Percentiles rank a stretch among this genome's conserved stretches.
phyloP scores from a whole-genome alignment of 306 rosid species.

The Cucurbita argyrosperma region DNA sequence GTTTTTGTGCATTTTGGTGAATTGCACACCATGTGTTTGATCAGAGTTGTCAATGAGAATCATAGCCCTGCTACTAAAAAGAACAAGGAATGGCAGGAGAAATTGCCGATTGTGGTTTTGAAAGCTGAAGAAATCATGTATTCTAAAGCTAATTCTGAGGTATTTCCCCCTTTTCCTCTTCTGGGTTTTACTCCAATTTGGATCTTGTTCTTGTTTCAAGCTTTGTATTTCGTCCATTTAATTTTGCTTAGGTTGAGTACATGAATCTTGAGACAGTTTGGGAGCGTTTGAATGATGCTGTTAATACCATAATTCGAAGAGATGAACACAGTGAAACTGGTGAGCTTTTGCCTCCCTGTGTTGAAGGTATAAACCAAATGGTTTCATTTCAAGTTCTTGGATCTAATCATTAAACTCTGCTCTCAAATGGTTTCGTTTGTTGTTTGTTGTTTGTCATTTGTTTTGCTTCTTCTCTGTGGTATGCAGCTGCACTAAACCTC shows the following conservation, averaged over 20 bases:
- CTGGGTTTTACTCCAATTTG: constrained; percentile 9
- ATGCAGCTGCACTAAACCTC: constrained; percentile 92
- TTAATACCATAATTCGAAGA: constrained; percentile 84
- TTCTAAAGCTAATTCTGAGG: constrained; percentile 99
- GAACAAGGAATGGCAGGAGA: constrained; percentile 97
- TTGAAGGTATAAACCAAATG: constrained; percentile 60
- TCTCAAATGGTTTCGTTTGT: neutral
- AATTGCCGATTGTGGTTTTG: constrained; percentile 72
- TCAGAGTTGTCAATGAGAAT: constrained; percentile 71
- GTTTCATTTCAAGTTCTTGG: neutral
- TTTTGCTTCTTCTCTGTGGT: neutral
- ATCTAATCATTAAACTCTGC: neutral
- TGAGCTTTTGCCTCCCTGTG: constrained; percentile 89
- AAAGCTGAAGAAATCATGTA: constrained; percentile 97
- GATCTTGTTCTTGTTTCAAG: constrained; percentile 1
- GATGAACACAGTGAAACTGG: constrained; percentile 80
- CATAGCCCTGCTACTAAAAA: constrained; percentile 62
- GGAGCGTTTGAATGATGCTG: constrained; percentile 92
- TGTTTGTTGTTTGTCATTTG: neutral
- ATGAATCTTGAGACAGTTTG: constrained; percentile 60
- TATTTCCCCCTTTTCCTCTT: constrained; percentile 12
- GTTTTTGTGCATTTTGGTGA: constrained; percentile 28
- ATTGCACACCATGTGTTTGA: constrained; percentile 64
- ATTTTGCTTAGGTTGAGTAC: constrained; percentile 65
- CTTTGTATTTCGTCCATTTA: constrained; percentile 1